Evolutionary conservation across 1,284 basidiomycete species (phyloP), one percentile per base, ranked within the genome.

Genomic region (Trichosporon sp.): DNA sequence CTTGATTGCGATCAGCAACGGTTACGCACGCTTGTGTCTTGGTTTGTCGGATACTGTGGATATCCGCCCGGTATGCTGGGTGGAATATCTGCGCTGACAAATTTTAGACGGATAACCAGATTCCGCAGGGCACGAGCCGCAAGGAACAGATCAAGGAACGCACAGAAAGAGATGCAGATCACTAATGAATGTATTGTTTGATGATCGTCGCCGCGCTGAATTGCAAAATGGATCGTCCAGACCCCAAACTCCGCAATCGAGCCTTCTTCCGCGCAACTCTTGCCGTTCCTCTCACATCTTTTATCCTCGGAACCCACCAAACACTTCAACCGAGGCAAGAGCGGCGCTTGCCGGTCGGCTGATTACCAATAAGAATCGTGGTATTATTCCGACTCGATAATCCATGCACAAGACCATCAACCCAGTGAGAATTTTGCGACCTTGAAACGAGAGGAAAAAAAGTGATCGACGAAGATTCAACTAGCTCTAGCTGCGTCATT

Each of bases 121-220:
- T 54, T 40, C 10, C 19, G 14, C 43, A 54, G 46, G 48, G 48
- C 19, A 1, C 19, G 4, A 8, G 48, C 1, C 19, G 48, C 48
- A 26, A 54, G 48, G 48, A 54, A 54, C 19, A 10, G 14, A 14
- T 1, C 43, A n/a, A 46, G 43, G 43, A 46, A 46, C 43, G 14
- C 2, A 19, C 7, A 54, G 48, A 54, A 21, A 26, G 19, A 21
- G 19, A 26, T 54, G 48, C 48, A 54, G 48, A 54, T 54, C 48
- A 54, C 48, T 54, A 10, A 54, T 26, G 48, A 26, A 54, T 54
- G 48, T 54, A 54, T 54, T 54, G 48, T 54, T 54, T 54, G 48
- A 54, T 54, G 21, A 54, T 54, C 48, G 21, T 21, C 21, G 19
- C 2, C 48, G 7, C 48, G 5, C 48, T 54, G 48, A 54, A 54